Base-by-base conservation (phyloP, 2,329 filamentous ascomycete species). In the Drechslerella coelobrocha region DNA sequence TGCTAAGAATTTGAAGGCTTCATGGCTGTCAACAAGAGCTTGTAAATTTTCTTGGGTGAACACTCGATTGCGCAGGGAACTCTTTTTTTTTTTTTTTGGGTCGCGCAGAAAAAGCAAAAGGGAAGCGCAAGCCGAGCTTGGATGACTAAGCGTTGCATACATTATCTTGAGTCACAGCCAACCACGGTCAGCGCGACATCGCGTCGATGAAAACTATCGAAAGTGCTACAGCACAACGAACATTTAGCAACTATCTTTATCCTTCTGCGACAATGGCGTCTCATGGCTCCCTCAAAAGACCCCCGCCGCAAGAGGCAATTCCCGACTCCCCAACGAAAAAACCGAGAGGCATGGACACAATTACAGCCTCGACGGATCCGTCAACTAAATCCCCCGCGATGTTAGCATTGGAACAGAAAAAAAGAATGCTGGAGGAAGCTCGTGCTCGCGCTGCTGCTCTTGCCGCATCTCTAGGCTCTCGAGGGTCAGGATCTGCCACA, bases 401-500 rank as follows among this genome's bases (percentile, higher is more conserved):
- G 29, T 50, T 60, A n/a, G 68, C 55, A 6, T 56, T 56, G 51
- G 75, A 76, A 59, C 73, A 73, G 59, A 75, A 75, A 21, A 74
- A 74, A 29, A 75, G 73, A 53, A 76, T 76, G 74, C 66, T 76
- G 57, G 75, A 75, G 31, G 75, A 76, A 61, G 75, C 75, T 53
- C 74, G 75, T 7, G 74, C 74, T 6, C 68, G 73, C 45, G 74
- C 74, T 50, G 68, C 75, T 21, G 74, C 74, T 53, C 57, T 74
- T 45, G 75, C 74, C 27, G 74, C 75, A 26, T 66, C 65, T n/a
- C 61, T 74, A 41, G 61, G 68, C 7, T 50, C 50, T n/a, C 24
- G 62, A 17, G 37, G 59, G 10, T 53, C 63, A 7, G 19, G 23
- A 17, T 10, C 69, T 41, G 12, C 72, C 54, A 17, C 52, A 34